Conservation (phyloP, 305 asterid genomes). For the Stenogyne calaminthoides region DNA sequence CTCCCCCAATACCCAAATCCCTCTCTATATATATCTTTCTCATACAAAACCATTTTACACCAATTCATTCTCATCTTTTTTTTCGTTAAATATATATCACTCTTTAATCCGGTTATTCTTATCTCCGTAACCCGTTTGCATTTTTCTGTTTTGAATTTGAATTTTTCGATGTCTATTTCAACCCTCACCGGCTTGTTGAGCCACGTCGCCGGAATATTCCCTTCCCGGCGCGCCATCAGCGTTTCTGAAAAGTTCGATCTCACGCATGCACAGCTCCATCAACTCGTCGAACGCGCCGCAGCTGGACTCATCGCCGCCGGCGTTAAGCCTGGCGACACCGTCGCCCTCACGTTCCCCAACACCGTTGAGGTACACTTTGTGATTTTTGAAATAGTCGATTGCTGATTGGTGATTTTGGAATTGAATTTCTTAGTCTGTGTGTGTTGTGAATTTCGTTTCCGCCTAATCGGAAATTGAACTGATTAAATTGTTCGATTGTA, state of each 20-base stretch:
- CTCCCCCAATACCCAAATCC: background rate
- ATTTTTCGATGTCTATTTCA: constrained; percentile 40
- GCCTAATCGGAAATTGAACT: background rate
- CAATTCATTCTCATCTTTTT: background rate
- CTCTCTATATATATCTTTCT: background rate
- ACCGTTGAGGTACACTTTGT: constrained; percentile 58
- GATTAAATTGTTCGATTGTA: background rate
- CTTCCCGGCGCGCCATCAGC: constrained; percentile 65
- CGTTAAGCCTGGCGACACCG: constrained; percentile 68
- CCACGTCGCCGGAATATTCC: constrained; percentile 59
- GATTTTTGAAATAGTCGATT: too few relatives aligned
- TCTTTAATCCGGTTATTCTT: background rate
- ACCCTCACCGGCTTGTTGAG: constrained; percentile 68
- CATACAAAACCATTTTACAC: background rate
- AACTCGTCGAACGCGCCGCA: constrained; percentile 69
- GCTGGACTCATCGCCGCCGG: constrained; percentile 75
- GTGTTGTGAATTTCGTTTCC: background rate
- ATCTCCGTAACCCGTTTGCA: background rate
- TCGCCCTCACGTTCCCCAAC: constrained; percentile 92
- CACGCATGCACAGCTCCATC: constrained; percentile 57
- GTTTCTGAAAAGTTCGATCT: constrained; percentile 72
- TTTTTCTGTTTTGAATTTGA: background rate
- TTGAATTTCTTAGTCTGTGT: too few relatives aligned
- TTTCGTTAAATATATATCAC: background rate
- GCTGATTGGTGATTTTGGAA: too few relatives aligned